phyloP scores from a whole-genome alignment of 805 yeast species.

The Lachancea lanzarotensis region DNA sequence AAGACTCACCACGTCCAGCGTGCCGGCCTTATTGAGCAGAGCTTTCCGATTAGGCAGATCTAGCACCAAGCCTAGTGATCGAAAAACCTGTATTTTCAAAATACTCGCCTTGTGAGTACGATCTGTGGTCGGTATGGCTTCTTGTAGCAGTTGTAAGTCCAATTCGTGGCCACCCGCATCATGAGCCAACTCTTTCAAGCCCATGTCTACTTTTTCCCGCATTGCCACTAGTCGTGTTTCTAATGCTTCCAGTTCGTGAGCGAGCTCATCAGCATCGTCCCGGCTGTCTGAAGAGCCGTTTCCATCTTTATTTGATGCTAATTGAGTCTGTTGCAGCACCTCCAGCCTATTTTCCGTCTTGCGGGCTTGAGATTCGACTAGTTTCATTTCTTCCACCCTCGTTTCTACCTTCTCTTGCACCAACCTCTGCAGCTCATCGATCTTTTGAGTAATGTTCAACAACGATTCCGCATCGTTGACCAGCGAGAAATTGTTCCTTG shows the following conservation, averaged over 20 bases:
- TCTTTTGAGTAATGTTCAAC: slow-evolving; percentile 1
- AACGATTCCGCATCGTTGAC: slow-evolving; percentile 4
- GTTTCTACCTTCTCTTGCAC: slow-evolving; percentile 3
- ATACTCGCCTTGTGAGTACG: slow-evolving; percentile 23
- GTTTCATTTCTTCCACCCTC: slow-evolving; percentile 2
- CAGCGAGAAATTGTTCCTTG: slow-evolving; percentile 25
- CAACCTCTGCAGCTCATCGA: slow-evolving; percentile 4
- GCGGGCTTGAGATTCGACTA: neutral
- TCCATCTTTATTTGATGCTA: neutral
- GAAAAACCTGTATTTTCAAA: slow-evolving; percentile 52
- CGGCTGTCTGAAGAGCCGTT: slow-evolving; percentile 11
- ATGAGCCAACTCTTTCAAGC: slow-evolving; percentile 13
- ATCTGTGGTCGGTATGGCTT: slow-evolving; percentile 14
- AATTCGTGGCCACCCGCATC: slow-evolving; percentile 3
- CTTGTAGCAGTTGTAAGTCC: neutral
- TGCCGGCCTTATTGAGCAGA: slow-evolving; percentile 41
- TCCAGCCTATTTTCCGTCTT: slow-evolving; percentile 4
- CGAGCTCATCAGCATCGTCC: slow-evolving; percentile 15
- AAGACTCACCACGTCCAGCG: slow-evolving; percentile 46
- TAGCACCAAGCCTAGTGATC: slow-evolving; percentile 51
- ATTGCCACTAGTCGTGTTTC: slow-evolving; percentile 18
- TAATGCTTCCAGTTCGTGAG: slow-evolving; percentile 21
- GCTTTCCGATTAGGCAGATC: slow-evolving; percentile 39
- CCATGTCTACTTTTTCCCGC: slow-evolving; percentile 18
- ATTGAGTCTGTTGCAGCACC: slow-evolving; percentile 2